Evolutionary conservation across 2,329 filamentous ascomycete species (phyloP).

Genomic region (Claviceps monticola): DNA sequence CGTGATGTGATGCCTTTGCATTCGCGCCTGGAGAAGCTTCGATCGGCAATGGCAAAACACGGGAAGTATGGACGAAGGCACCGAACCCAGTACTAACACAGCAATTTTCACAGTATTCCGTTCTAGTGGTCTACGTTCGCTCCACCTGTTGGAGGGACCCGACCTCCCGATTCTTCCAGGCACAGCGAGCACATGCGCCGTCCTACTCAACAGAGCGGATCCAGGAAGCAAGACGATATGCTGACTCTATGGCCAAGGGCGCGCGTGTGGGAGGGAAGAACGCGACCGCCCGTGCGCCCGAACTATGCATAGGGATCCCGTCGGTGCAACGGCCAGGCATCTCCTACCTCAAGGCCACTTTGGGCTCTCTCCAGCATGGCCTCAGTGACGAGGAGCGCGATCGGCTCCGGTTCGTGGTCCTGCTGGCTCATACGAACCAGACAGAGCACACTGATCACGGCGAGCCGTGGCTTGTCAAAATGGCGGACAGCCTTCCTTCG

Average conservation of each 20-base stretch:
- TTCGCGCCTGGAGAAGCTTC: no score
- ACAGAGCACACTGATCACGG: slow-evolving; percentile 4
- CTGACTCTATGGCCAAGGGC: neutral
- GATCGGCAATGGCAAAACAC: no score
- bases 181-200: slow-evolving; percentile 1
- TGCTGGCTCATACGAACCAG: slow-evolving; percentile 5
- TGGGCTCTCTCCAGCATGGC: slow-evolving; percentile 6
- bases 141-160: slow-evolving; percentile 6
- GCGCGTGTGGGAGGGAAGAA: neutral
- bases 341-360: slow-evolving; percentile 4
- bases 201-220: slow-evolving; percentile 5
- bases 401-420: slow-evolving; percentile 3
- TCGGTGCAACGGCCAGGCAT: slow-evolving; percentile 4
- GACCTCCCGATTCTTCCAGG: slow-evolving; percentile 5
- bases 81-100: no score
- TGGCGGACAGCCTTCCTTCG: slow-evolving; percentile 4
- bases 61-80: no score
- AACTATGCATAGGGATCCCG: slow-evolving; percentile 6
- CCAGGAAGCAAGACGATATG: slow-evolving; percentile 1
- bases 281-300: neutral
- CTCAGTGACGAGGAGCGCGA: slow-evolving; percentile 2
- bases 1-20: no score
- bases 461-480: slow-evolving; percentile 2
- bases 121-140: neutral
- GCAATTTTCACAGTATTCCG: neutral